Evolutionary conservation across 345 rosid genomes (phyloP).

Genomic region (Acer negundo): DNA sequence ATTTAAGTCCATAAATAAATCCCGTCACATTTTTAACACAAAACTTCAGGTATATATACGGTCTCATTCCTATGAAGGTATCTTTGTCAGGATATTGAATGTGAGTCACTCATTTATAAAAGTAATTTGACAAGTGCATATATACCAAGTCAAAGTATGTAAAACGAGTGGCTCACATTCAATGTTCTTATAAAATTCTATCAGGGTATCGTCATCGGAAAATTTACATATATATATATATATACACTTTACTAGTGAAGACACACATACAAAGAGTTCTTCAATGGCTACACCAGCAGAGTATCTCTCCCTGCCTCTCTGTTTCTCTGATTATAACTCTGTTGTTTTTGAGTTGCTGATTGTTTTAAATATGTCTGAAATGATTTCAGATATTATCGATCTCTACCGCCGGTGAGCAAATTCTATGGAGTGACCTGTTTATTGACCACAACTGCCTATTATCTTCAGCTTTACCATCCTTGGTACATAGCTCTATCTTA

Average conservation of each 20-base stretch:
- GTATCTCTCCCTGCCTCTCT: slow-evolving; percentile 36
- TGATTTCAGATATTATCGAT: slow-evolving; percentile 48
- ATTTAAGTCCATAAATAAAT: too few species aligned
- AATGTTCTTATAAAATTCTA: too few species aligned
- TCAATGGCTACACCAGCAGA: slow-evolving; percentile 62
- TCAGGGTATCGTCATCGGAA: too few species aligned
- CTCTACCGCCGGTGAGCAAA: slow-evolving; percentile 75
- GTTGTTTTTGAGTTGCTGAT: neutral
- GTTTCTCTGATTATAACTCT: neutral
- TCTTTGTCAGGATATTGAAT: too few species aligned
- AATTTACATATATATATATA: too few species aligned
- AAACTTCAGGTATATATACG: neutral
- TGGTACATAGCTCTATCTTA: slow-evolving; percentile 45
- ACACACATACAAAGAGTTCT: neutral
- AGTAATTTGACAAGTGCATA: too few species aligned
- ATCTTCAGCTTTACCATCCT: slow-evolving; percentile 41
- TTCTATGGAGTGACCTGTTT: slow-evolving; percentile 59
- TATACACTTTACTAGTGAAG: neutral
- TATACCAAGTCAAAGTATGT: too few species aligned
- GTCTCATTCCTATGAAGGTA: too few species aligned
- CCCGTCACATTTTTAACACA: neutral
- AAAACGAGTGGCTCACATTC: too few species aligned
- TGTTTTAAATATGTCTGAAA: neutral
- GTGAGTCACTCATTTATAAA: too few species aligned
- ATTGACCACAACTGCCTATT: slow-evolving; percentile 50